A percentile compares a stretch with the other conserved stretches of the same genome.
These are phyloP conservation scores for Pythium diclinum DNA, from an alignment of 352 stramenopile species.

Conservation along the genomic window DNA sequence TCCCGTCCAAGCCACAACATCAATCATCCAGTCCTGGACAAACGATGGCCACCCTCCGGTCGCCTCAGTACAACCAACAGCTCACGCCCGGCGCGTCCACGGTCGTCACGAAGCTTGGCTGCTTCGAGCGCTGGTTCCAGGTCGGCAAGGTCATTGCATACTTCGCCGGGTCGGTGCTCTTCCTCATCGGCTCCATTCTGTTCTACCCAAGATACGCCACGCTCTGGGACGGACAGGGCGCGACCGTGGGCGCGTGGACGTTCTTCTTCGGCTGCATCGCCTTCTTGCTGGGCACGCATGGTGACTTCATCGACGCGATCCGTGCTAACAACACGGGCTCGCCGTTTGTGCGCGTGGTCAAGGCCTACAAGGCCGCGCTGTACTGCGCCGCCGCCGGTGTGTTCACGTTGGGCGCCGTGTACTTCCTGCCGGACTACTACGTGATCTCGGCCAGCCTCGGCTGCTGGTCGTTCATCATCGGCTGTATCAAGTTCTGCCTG, in stretches of 20 bases:
- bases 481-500: conserved; percentile 62
- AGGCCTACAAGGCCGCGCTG: conserved; percentile 54
- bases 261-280: conserved; percentile 73
- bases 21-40: neutral
- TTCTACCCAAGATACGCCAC: conserved; percentile 74
- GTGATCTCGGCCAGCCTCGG: conserved; percentile 57
- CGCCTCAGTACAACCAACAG: conserved; percentile 30
- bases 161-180: conserved; percentile 65
- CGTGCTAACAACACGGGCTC: conserved; percentile 48
- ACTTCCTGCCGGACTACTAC: conserved; percentile 78
- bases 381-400: conserved; percentile 69
- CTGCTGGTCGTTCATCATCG: conserved; percentile 74
- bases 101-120: conserved; percentile 24
- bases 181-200: conserved; percentile 75
- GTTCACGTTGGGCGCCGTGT: conserved; percentile 75
- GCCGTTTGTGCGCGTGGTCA: conserved; percentile 44
- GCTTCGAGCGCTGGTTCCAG: conserved; percentile 47
- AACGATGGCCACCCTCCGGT: conserved; percentile 12
- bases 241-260: conserved; percentile 57
- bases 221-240: conserved; percentile 56
- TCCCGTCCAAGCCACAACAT: conserved; percentile 11
- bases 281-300: conserved; percentile 63
- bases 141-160: conserved; percentile 49
- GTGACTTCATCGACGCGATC: conserved; percentile 72
- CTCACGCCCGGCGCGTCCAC: conserved; percentile 24